Conservation (phyloP, 306 rosid species). For the Cicer arietinum region DNA sequence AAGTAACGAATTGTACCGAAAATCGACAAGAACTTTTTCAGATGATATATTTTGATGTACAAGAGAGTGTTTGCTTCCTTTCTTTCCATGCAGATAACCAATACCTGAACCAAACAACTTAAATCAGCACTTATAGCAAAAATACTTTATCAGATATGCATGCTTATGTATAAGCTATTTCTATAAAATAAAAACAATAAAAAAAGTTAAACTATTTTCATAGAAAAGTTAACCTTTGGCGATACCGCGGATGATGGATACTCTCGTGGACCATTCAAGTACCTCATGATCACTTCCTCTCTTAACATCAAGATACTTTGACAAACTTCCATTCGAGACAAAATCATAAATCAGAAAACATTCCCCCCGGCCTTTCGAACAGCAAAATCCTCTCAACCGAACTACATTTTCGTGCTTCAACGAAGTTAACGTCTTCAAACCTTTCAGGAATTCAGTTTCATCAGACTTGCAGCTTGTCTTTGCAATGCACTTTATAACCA, state of each 20-base stretch:
- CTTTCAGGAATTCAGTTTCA: conserved; percentile 78
- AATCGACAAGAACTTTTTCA: conserved; percentile 71
- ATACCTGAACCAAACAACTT: conserved; percentile 57
- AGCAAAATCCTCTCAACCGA: conserved; percentile 87
- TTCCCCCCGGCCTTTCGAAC: conserved; percentile 80
- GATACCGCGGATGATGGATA: conserved; percentile 71
- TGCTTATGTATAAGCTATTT: no score
- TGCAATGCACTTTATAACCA: conserved; percentile 70
- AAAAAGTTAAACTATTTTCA: no score
- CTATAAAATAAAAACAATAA: no score
- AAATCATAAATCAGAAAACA: conserved; percentile 83
- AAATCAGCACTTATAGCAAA: no score
- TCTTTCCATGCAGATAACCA: conserved; percentile 66
- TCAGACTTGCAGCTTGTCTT: conserved; percentile 87
- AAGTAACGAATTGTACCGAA: conserved; percentile 61
- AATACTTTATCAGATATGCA: no score
- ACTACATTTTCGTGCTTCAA: conserved; percentile 80
- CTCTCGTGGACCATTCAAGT: conserved; percentile 85
- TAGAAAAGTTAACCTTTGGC: conserved; percentile 72
- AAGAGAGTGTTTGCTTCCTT: conserved; percentile 52
- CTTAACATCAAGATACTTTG: conserved; percentile 65
- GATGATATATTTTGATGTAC: conserved; percentile 86
- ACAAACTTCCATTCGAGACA: conserved; percentile 65
- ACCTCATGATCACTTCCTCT: conserved; percentile 44
- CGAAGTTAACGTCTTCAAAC: conserved; percentile 71